Evolutionary conservation across 768 basidiomycete genomes (phyloP).

Genomic region (Sporobolomyces phaffii): DNA sequence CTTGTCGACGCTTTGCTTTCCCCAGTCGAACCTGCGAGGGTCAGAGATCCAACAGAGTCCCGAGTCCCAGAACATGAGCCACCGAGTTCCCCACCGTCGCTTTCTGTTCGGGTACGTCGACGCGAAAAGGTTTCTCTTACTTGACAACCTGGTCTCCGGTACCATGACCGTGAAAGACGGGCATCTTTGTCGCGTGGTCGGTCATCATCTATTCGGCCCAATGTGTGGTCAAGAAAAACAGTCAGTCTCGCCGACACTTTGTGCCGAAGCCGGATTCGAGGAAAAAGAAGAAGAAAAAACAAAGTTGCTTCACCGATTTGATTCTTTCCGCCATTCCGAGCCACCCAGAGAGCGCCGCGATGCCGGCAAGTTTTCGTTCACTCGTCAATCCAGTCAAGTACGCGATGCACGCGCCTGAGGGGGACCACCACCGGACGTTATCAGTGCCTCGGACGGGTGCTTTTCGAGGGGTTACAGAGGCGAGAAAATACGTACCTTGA

Average conservation of each 20-base stretch:
- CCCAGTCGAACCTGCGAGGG: constrained; percentile 49
- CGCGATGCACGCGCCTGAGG: constrained; percentile 12
- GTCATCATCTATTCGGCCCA: constrained; percentile 60
- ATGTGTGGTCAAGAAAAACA: too few species aligned
- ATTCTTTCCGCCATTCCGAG: constrained; percentile 56
- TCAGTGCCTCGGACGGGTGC: too few species aligned
- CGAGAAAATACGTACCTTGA: constrained; percentile 7
- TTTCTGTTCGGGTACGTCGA: too few species aligned
- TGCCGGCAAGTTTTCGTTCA: constrained; percentile 29
- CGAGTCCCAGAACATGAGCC: too few species aligned
- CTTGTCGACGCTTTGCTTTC: constrained; percentile 56
- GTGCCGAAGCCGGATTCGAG: neutral
- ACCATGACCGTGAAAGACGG: constrained; percentile 85
- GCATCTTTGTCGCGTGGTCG: constrained; percentile 57
- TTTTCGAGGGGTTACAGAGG: too few species aligned
- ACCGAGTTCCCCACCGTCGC: too few species aligned
- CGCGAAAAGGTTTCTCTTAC: too few species aligned
- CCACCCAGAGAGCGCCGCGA: constrained; percentile 25
- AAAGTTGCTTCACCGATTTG: constrained; percentile 58
- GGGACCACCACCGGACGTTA: neutral
- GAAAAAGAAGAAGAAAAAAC: too few species aligned
- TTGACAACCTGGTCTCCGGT: constrained; percentile 67
- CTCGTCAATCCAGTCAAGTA: constrained; percentile 24
- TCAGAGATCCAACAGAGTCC: neutral
- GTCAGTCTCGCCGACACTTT: too few species aligned